phyloP scores from a whole-genome alignment of 1,284 basidiomycete genomes.

The Pascua guehoae region DNA sequence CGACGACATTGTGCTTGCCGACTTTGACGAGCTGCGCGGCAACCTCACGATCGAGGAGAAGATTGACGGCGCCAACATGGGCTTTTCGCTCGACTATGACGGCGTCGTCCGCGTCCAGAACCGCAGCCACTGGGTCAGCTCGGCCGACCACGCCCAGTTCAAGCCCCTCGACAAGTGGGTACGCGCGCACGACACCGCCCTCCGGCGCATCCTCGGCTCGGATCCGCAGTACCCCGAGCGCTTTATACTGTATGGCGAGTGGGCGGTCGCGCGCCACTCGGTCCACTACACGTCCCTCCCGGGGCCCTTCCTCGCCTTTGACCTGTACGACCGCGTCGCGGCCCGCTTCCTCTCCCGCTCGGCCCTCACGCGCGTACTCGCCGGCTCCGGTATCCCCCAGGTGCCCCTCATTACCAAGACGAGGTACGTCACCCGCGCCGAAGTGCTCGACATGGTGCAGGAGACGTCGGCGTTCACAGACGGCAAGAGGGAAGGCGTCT shows the following conservation, averaged over 20 bases:
- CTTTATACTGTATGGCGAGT: conserved; percentile 62
- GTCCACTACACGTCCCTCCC: conserved; percentile 58
- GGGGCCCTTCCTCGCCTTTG: conserved; percentile 55
- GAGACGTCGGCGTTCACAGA: conserved; percentile 54
- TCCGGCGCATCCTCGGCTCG: conserved; percentile 53
- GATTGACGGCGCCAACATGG: conserved; percentile 65
- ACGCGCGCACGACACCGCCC: conserved; percentile 27
- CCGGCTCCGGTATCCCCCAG: conserved; percentile 49
- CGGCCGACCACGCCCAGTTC: conserved; percentile 59
- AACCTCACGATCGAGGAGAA: conserved; percentile 60
- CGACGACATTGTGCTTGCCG: conserved; percentile 54
- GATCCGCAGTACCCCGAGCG: conserved; percentile 58
- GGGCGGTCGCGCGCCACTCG: conserved; percentile 61
- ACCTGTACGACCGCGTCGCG: conserved; percentile 58
- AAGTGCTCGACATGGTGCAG: conserved; percentile 54
- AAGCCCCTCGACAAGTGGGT: conserved; percentile 58
- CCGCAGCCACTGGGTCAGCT: conserved; percentile 60
- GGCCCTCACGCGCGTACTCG: conserved; percentile 32
- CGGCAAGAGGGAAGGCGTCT: conserved; percentile 59
- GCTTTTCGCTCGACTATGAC: conserved; percentile 58
- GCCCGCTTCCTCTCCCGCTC: conserved; percentile 51
- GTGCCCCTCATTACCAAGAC: conserved; percentile 55
- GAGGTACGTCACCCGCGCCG: conserved; percentile 46
- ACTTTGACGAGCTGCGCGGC: conserved; percentile 11
- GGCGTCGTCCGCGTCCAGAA: conserved; percentile 58